Base-by-base conservation (phyloP, 805 yeast genomes). In the Cyberlindnera mrakii region DNA sequence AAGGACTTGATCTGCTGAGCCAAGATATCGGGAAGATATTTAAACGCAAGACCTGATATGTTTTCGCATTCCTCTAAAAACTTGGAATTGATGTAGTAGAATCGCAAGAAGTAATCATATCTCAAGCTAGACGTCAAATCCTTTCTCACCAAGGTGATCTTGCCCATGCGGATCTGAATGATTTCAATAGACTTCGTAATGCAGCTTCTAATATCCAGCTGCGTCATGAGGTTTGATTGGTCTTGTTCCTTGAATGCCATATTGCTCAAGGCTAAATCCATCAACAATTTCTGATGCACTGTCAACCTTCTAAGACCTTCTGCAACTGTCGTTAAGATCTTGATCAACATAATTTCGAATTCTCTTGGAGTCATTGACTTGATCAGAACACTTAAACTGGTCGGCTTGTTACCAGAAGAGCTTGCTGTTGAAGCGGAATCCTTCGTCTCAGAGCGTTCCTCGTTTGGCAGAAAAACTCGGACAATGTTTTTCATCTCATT, bases 51-150 rank as follows among this genome's bases (percentile, higher is more conserved):
- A 0, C 95, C 96, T 5, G 88, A 80, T 5, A 90, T 75, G 13
- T 79, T 70, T 60, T 93, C 98, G 60, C 96, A 86, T 56, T 88
- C 96, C 38, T 76, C 77, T 34, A 89, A 68, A 58, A 90, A 90
- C 18, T 82, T 69, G 0, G 82, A 75, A 43, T 80, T 78, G 13
- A 85, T 66, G 3, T 83, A 69, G 60, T 80, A 87, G 40, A 87
- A 72, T 45, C 79, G 67, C 37, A 86, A 55, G 63, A 89, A 90
- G 50, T 72, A 75, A n/a, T 74, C 72, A 8, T 77, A 67, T 3
- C 82, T 62, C 18, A 81, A 60, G 33, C 69, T 72, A 0, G 86
- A 75, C 13, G 78, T 79, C 48, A 84, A 78, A 35, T 83, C 88
- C 57, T 82, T 77, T 48, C 98, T 72, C 6, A 86, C 95, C 42